A percentile compares a stretch with the other conserved stretches of the same genome.
These are phyloP conservation scores for Wallacemonas sp. DNA, from an alignment of 208 protist genomes.

Conservation along the genomic window DNA sequence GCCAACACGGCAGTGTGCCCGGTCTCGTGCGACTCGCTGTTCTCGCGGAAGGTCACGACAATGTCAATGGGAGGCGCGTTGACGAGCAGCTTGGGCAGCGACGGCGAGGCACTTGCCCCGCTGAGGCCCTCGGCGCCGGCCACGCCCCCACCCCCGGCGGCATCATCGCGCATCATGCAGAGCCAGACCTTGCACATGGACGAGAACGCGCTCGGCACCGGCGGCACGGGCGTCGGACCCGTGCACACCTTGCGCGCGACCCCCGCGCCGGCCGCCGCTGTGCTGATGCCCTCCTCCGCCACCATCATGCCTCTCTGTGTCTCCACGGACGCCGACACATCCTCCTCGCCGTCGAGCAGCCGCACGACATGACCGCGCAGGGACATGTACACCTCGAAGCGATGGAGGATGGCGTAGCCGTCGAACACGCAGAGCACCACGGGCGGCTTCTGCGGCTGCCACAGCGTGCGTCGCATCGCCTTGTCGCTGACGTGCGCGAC, in stretches of 20 bases:
- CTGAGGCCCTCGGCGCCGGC: slow-evolving; percentile 19
- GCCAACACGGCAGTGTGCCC: neutral
- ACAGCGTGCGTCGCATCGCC: slow-evolving; percentile 14
- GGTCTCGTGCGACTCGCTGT: neutral
- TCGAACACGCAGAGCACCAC: slow-evolving; percentile 65
- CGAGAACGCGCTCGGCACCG: slow-evolving; percentile 18
- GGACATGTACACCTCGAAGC: slow-evolving; percentile 78
- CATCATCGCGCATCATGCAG: slow-evolving; percentile 68
- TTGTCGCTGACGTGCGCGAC: slow-evolving; percentile 7
- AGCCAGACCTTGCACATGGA: slow-evolving; percentile 54
- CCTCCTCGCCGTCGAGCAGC: slow-evolving; percentile 53
- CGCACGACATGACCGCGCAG: slow-evolving; percentile 63
- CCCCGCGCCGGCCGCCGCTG: neutral
- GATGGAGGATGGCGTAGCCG: slow-evolving; percentile 48
- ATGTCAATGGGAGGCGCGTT: slow-evolving; percentile 31
- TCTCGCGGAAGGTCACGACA: slow-evolving; percentile 39
- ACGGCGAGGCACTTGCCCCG: slow-evolving; percentile 9
- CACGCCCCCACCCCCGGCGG: slow-evolving; percentile 22
- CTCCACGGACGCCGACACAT: too few species aligned
- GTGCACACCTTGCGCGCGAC: neutral
- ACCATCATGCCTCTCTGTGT: neutral
- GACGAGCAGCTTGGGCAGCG: slow-evolving; percentile 23
- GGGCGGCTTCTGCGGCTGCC: slow-evolving; percentile 9
- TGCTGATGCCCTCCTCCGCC: neutral
- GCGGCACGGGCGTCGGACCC: slow-evolving; percentile 11